Conservation (phyloP, 2,329 filamentous ascomycete species). For the Ceratocystiopsis minuta region DNA sequence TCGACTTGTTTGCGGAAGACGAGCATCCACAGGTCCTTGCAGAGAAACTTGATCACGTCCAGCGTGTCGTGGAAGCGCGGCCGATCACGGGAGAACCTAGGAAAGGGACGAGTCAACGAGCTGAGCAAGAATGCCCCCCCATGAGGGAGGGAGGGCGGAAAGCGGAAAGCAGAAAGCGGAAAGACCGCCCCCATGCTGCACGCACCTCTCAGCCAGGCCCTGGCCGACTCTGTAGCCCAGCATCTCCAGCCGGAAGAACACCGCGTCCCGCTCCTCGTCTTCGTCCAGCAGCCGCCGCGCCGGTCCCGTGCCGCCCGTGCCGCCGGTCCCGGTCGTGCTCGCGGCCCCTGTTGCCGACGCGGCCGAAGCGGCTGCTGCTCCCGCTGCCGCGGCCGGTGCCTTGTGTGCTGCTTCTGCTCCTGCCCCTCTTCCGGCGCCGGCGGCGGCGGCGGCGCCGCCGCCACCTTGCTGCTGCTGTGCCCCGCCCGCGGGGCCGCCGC, state of each 20-base stretch:
- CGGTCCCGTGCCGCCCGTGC: conserved; percentile 8
- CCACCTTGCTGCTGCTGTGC: conserved; percentile 1
- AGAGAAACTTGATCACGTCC: conserved; percentile 94
- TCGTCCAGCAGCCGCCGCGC: conserved; percentile 41
- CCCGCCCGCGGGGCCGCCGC: background rate
- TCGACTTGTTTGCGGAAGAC: conserved; percentile 95
- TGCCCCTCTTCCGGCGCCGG: background rate
- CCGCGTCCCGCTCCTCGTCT: conserved; percentile 68
- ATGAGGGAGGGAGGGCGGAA: background rate
- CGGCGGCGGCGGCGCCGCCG: conserved; percentile 6
- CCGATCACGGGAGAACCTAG: conserved; percentile 67
- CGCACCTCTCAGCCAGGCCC: conserved; percentile 77
- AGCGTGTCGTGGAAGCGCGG: conserved; percentile 83
- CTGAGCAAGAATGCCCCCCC: too few species aligned
- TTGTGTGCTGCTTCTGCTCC: background rate
- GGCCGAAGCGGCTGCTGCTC: background rate
- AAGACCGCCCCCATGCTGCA: too few species aligned
- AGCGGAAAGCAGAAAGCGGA: background rate
- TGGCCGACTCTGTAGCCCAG: conserved; percentile 84
- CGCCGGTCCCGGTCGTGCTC: background rate
- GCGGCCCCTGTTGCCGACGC: background rate
- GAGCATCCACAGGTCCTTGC: conserved; percentile 93
- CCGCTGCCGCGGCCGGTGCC: conserved; percentile 7
- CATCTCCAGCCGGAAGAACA: conserved; percentile 67
- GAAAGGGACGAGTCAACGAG: too few species aligned